These are phyloP conservation scores for Colletotrichum tabaci DNA, from an alignment of 2,329 filamentous ascomycete species.

Conservation along the genomic window DNA sequence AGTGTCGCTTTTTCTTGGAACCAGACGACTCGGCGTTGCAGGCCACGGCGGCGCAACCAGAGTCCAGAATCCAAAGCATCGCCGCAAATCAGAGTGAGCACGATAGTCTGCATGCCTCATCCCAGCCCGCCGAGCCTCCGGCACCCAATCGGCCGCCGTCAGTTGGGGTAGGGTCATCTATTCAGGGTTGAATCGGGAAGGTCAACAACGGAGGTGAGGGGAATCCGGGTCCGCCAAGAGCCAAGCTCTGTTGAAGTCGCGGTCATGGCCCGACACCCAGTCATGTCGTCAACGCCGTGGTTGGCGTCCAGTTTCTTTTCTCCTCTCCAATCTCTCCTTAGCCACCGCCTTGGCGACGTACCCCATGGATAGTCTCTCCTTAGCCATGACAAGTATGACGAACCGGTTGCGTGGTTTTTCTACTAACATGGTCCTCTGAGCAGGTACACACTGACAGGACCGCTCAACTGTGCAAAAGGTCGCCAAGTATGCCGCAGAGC, in stretches of 20 bases:
- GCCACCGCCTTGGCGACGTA: too few relatives aligned
- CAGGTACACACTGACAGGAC: neutral
- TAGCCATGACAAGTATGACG: slow-evolving; percentile 7
- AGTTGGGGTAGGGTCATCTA: slow-evolving; percentile 17
- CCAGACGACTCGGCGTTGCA: neutral
- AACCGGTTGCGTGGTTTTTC: neutral
- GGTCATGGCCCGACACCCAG: slow-evolving; percentile 7
- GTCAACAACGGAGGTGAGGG: slow-evolving; percentile 33
- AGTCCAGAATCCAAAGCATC: neutral
- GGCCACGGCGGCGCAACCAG: neutral
- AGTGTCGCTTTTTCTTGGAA: too few relatives aligned
- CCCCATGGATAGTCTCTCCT: neutral
- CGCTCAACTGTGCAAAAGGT: neutral
- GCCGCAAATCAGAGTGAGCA: slow-evolving; percentile 4
- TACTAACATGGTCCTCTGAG: neutral
- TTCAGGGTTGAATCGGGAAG: slow-evolving; percentile 38
- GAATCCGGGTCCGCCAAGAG: slow-evolving; percentile 39
- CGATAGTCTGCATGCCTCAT: slow-evolving; percentile 30
- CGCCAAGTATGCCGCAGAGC: neutral
- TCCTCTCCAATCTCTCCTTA: too few relatives aligned
- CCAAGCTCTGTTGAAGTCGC: slow-evolving; percentile 27
- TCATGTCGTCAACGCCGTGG: slow-evolving; percentile 14
- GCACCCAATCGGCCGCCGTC: slow-evolving; percentile 28
- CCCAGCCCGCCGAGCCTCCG: slow-evolving; percentile 30
- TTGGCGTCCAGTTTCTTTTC: neutral